phyloP scores from a whole-genome alignment of 495 filamentous ascomycete species.

The Hypoxylon crocopeplum region DNA sequence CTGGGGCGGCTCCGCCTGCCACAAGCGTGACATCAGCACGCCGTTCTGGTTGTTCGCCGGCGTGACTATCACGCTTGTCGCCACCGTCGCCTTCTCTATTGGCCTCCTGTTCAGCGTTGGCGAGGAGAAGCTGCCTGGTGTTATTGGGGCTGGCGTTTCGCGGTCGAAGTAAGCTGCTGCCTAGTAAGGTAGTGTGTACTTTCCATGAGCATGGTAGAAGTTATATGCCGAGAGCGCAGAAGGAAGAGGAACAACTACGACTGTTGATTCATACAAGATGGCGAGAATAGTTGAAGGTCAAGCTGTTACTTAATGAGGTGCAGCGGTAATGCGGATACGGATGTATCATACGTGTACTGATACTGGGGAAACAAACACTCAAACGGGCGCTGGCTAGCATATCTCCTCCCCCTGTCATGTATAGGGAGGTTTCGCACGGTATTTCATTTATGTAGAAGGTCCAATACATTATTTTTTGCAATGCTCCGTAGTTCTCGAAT shows the following conservation, averaged over 20 bases:
- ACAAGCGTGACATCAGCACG: conserved; percentile 88
- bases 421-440: conserved; percentile 6
- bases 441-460: conserved; percentile 17
- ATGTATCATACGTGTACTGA: conserved; percentile 40
- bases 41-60: conserved; percentile 84
- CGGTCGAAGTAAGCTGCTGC: conserved; percentile 53
- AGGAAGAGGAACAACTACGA: not conserved
- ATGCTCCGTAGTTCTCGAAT: too few species aligned
- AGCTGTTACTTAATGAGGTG: not conserved
- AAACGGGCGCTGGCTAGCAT: conserved; percentile 33
- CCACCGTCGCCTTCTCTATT: conserved; percentile 68
- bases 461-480: too few species aligned
- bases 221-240: not conserved
- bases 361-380: conserved; percentile 17
- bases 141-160: conserved; percentile 85
- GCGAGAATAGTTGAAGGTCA: not conserved
- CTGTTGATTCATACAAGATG: not conserved
- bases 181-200: not conserved
- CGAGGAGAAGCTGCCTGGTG: conserved; percentile 78
- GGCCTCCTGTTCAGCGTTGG: conserved; percentile 81
- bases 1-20: conserved; percentile 87
- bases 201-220: too few species aligned
- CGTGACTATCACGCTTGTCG: conserved; percentile 69
- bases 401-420: conserved; percentile 2
- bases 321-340: conserved; percentile 10